phyloP scores from a whole-genome alignment of 2,329 filamentous ascomycete genomes.

The Clonostachys rhizophaga region DNA sequence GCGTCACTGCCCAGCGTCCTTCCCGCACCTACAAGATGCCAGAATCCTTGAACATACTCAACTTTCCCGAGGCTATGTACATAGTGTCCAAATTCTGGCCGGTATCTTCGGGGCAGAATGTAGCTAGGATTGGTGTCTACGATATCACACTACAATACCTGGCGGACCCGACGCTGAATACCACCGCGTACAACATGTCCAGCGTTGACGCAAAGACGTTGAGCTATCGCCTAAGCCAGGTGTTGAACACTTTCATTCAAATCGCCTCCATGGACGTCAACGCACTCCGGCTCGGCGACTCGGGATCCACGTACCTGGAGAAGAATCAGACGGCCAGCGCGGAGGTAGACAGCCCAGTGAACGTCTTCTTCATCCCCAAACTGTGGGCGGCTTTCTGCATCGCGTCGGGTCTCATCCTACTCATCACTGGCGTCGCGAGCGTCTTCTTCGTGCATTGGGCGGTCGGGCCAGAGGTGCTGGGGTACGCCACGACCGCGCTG shows the following conservation, averaged over 20 bases:
- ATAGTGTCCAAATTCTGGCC: background rate
- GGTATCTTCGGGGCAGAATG: background rate
- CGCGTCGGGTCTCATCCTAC: background rate
- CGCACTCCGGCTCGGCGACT: background rate
- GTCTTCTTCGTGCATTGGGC: background rate
- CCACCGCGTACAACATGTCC: background rate
- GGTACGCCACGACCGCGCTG: background rate
- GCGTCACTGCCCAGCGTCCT: no score
- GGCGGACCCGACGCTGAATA: background rate
- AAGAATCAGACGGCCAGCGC: background rate
- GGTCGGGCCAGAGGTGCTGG: background rate
- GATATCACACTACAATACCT: no score
- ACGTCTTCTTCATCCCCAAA: background rate
- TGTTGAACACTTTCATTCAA: background rate
- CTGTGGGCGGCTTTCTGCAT: background rate
- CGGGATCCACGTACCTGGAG: background rate
- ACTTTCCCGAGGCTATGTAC: background rate
- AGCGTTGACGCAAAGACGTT: background rate
- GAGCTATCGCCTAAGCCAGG: background rate
- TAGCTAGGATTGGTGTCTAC: no score
- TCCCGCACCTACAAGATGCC: background rate
- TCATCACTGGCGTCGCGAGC: background rate
- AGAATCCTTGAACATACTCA: background rate
- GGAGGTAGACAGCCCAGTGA: background rate
- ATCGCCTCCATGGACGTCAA: background rate